Base-by-base conservation (phyloP, 2,329 filamentous ascomycete species). In the Aspergillus ustus region DNA sequence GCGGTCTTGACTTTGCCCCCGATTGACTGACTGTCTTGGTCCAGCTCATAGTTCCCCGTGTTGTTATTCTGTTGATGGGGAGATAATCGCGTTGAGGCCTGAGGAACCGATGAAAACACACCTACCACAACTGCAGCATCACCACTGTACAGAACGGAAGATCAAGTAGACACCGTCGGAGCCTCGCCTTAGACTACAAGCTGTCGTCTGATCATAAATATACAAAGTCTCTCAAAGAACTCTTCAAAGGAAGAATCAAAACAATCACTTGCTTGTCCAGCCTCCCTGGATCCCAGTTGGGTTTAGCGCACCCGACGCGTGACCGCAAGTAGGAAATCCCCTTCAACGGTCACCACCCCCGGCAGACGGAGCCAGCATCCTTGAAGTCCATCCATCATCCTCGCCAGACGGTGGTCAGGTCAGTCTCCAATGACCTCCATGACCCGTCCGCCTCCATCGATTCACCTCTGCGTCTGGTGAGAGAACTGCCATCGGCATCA, bases 281-380 rank as follows among this genome's bases (percentile, higher is more conserved):
- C 65, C 63, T 63, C 65, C 55, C 63, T 59, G 29, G 45, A 29
- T 50, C 61, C 67, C n/a, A 63, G 67, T 69, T 29, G 29, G 73
- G 74, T 31, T 67, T 77, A 77, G 75, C 70, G 74, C 62, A 59
- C 34, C 73, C 71, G 74, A 76, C 74, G 74, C 75, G 75, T 77
- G 75, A 77, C 74, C 66, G 62, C 44, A 25, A 28, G 66, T 63
- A 69, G 71, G 62, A 61, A 61, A 59, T 71, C 70, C 70, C 70
- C 68, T 71, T 69, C 65, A 65, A 69, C 65, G 61, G 62, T 61
- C 68, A 65, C 70, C 70, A 68, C 66, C 66, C 66, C 67, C 66
- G 63, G 65, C 55, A 63, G 59, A 55, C 28, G 15, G 48, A 61
- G 25, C 20, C 19, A 53, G 19, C 29, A 34, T 15, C 46, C 49